Conservation (phyloP, 495 filamentous ascomycete species). For the Penicillium roqueforti region DNA sequence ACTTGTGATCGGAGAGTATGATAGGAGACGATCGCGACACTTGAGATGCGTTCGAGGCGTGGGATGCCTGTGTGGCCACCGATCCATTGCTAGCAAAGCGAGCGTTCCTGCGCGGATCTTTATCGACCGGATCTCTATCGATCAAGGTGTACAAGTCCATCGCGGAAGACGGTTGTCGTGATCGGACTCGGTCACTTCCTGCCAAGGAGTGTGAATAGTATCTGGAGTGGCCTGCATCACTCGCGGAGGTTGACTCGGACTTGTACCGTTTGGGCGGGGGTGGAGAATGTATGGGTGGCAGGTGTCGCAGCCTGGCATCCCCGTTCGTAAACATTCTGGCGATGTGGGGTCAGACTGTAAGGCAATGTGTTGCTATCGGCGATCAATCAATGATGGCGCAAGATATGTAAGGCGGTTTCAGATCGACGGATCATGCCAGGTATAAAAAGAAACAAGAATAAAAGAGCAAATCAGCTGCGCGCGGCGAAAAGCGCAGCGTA, state of each 20-base stretch:
- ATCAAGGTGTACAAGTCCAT: conserved; percentile 44
- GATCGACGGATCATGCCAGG: conserved; percentile 11
- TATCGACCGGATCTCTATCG: conserved; percentile 32
- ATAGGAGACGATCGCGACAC: conserved; percentile 18
- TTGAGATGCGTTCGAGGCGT: conserved; percentile 20
- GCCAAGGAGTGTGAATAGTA: conserved; percentile 31
- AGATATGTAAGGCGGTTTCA: background rate
- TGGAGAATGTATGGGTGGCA: conserved; percentile 25
- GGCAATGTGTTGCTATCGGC: conserved; percentile 1
- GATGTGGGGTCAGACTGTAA: conserved; percentile 1
- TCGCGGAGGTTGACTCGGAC: conserved; percentile 23
- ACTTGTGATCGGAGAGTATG: conserved; percentile 30
- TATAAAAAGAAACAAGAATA: background rate
- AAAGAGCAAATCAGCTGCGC: background rate
- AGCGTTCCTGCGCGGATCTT: conserved; percentile 18
- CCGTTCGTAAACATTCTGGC: conserved; percentile 11
- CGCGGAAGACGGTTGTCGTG: conserved; percentile 40
- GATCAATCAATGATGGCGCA: conserved; percentile 16
- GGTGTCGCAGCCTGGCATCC: conserved; percentile 9
- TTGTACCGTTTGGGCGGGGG: conserved; percentile 28
- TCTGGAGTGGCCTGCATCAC: conserved; percentile 20
- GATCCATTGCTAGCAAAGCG: conserved; percentile 35
- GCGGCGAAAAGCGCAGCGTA: conserved; percentile 5
- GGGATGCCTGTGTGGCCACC: conserved; percentile 24
- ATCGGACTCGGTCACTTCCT: conserved; percentile 28